Conservation (phyloP, 495 filamentous ascomycete genomes). For the Copromyces sp. region DNA sequence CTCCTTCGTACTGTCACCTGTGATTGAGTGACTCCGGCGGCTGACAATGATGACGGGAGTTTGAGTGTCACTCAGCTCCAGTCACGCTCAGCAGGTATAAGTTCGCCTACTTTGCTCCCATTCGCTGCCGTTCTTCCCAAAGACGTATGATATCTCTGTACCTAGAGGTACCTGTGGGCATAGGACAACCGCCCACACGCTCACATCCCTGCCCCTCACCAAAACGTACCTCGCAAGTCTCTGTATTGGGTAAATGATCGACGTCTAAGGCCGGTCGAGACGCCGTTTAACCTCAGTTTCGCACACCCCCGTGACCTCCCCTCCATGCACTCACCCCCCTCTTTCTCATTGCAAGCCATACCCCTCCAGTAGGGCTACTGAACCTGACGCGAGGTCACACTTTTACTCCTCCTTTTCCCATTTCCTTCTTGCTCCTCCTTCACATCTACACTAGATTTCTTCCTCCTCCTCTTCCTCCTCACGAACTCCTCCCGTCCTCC, state of each 20-base stretch:
- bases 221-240: background rate
- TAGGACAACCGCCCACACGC: no score
- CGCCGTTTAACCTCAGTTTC: background rate
- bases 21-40: no score
- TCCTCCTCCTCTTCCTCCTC: background rate
- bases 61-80: no score
- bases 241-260: background rate
- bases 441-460: background rate
- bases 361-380: background rate
- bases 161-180: no score
- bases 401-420: background rate
- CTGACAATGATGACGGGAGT: no score
- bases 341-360: background rate
- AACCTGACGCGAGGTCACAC: background rate
- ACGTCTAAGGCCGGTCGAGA: background rate
- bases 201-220: background rate
- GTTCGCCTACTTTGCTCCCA: rapidly evolving
- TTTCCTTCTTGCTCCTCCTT: background rate
- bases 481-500: background rate
- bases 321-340: background rate
- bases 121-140: background rate
- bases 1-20: background rate
- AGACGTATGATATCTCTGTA: no score
- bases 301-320: background rate
- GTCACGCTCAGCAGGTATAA: background rate